Conservation (phyloP, 2,329 filamentous ascomycete genomes). For the Diaporthe sp. region DNA sequence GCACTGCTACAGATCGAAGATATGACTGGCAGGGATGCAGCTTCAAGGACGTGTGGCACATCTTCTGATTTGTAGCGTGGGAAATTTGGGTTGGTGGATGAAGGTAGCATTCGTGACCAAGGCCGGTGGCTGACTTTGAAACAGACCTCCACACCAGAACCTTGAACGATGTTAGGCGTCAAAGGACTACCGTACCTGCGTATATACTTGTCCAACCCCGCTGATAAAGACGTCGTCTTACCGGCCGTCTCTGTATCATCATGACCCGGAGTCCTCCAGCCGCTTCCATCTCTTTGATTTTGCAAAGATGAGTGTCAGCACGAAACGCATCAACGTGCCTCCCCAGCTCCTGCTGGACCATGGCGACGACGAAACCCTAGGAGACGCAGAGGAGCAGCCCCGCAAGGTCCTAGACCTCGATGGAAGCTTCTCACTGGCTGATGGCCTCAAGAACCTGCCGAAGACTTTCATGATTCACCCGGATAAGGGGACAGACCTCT, state of each 20-base stretch:
- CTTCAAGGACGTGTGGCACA: slow-evolving; percentile 5
- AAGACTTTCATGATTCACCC: slow-evolving; percentile 25
- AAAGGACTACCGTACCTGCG: background rate
- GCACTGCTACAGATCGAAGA: background rate
- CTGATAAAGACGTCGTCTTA: background rate
- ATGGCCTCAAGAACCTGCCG: slow-evolving; percentile 14
- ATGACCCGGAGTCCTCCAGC: background rate
- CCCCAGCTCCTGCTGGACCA: slow-evolving; percentile 20
- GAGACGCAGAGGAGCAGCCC: slow-evolving; percentile 19
- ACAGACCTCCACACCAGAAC: slow-evolving; percentile 13
- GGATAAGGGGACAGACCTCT: slow-evolving; percentile 14
- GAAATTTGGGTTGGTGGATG: slow-evolving; percentile 23
- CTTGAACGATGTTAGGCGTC: background rate
- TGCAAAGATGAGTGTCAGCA: slow-evolving; percentile 29
- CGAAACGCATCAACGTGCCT: slow-evolving; percentile 25
- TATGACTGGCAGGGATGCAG: slow-evolving; percentile 15
- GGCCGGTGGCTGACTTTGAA: slow-evolving; percentile 31
- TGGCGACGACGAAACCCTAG: slow-evolving; percentile 5
- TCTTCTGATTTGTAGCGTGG: background rate
- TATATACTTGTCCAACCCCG: slow-evolving; percentile 10
- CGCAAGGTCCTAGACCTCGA: slow-evolving; percentile 29
- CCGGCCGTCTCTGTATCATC: background rate
- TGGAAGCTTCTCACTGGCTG: slow-evolving; percentile 22
- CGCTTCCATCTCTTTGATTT: background rate
- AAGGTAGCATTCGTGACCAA: slow-evolving; percentile 26